These are phyloP conservation scores for Glonium stellatum DNA, from an alignment of 495 filamentous ascomycete genomes.

Conservation along the genomic window DNA sequence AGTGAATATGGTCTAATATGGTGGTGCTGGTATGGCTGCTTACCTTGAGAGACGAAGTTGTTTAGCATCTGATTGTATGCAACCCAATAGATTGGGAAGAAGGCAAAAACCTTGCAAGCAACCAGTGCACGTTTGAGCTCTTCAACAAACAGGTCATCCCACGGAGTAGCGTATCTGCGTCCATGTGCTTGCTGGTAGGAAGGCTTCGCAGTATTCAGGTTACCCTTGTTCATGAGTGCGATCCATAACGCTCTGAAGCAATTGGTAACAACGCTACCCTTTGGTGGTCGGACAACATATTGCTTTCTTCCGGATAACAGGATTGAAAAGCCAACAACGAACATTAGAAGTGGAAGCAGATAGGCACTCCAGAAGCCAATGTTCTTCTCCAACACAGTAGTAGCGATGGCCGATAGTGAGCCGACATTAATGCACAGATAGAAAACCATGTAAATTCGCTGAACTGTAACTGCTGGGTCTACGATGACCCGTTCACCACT, in stretches of 20 bases:
- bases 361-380: constrained; percentile 70
- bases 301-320: constrained; percentile 43
- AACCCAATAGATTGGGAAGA: constrained; percentile 45
- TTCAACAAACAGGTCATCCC: constrained; percentile 46
- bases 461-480: constrained; percentile 66
- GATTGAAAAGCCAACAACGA: constrained; percentile 41
- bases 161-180: constrained; percentile 28
- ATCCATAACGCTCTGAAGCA: constrained; percentile 58
- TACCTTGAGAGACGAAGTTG: constrained; percentile 31
- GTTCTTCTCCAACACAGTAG: constrained; percentile 57
- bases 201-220: constrained; percentile 57
- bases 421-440: constrained; percentile 76
- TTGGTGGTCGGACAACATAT: constrained; percentile 55
- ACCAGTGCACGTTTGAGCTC: constrained; percentile 43
- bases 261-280: constrained; percentile 55
- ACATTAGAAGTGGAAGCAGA: constrained; percentile 59
- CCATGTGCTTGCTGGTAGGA: constrained; percentile 44
- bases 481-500: constrained; percentile 68
- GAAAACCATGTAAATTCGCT: constrained; percentile 60
- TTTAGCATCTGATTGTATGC: constrained; percentile 28
- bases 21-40: background rate
- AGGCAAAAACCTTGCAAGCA: constrained; percentile 50
- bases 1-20: background rate
- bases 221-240: constrained; percentile 53
- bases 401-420: constrained; percentile 56